Evolutionary conservation across 768 basidiomycete genomes (phyloP), one percentile per base, ranked within the genome.

Genomic region (Panaeolus cyanescens): DNA sequence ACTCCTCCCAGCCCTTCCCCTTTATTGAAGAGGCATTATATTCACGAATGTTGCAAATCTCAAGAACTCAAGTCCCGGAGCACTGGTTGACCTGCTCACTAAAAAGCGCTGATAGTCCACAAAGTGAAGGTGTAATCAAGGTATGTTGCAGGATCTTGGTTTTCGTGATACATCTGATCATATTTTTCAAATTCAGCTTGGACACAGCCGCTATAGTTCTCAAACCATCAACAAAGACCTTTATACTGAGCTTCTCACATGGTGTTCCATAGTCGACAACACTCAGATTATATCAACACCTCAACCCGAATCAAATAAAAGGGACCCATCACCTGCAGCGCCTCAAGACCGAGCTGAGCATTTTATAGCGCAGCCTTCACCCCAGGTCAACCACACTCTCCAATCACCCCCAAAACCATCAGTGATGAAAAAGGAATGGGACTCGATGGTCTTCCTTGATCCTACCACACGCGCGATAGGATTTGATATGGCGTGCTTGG

Each of bases 401-500:
- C 15, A 50, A 28, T 28, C 22, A 28, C 15, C 5, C 5, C 25
- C 13, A 17, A 12, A 19, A 17, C 17, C 22, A 1, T 25, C 45
- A 50, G 25, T 15, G 5, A 28, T 50, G 25, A 28, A 12, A 28
- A 25, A 25, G 1, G 45, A 50, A 1, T 50, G 22, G 45, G 45
- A 50, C 45, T 25, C 6, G 5, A 28, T 25, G 25, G 45, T 28
- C 13, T 50, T 77, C 40, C 65, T 80, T 53, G 77, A 80, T 56
- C 74, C 70, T 22, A 78, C 77, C 17, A 75, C 75, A 1, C 68
- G 77, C 30, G 72, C 74, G 12, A 65, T 76, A 54, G 77, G 72
- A 9, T 77, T 80, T 58, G 75, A 80, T 67, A 33, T 67, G 32
- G 71, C 74, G 54, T 77, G 76, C 62, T 64, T 80, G 28, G 70